phyloP scores from a whole-genome alignment of 208 protist genomes.

The Trypanosomatidae sp. region DNA sequence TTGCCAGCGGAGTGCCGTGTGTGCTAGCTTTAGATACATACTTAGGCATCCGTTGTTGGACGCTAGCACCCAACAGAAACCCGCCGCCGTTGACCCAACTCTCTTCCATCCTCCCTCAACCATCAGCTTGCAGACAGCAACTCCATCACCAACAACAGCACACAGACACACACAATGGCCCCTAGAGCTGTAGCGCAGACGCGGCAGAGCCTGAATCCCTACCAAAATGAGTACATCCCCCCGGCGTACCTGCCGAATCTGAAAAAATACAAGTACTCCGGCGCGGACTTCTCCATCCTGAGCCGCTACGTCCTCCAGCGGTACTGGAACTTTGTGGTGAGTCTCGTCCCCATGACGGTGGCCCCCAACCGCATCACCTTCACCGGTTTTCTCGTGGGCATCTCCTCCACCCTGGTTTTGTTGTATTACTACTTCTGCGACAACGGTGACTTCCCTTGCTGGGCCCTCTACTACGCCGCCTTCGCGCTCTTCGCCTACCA shows the following conservation, averaged over 20 bases:
- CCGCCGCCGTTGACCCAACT: too few relatives aligned
- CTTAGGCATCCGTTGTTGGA: too few relatives aligned
- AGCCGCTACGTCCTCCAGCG: conserved; percentile 72
- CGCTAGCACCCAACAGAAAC: too few relatives aligned
- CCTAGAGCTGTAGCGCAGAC: too few relatives aligned
- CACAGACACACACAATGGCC: too few relatives aligned
- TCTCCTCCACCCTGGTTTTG: conserved; percentile 65
- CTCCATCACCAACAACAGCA: too few relatives aligned
- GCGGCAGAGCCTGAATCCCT: conserved; percentile 49
- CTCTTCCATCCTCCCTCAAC: too few relatives aligned
- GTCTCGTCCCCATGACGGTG: conserved; percentile 84
- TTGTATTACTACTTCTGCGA: conserved; percentile 61
- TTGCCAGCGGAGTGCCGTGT: too few relatives aligned
- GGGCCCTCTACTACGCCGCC: conserved; percentile 83
- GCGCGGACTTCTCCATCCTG: conserved; percentile 69
- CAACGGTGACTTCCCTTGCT: conserved; percentile 71
- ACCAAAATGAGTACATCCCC: conserved; percentile 62
- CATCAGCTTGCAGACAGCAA: too few relatives aligned
- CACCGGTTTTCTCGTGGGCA: conserved; percentile 72
- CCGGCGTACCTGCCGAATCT: conserved; percentile 67
- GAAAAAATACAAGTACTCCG: conserved; percentile 83
- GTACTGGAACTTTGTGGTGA: conserved; percentile 90
- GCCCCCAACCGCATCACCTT: conserved; percentile 90
- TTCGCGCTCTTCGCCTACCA: conserved; percentile 85
- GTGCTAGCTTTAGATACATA: too few relatives aligned